A percentile compares a stretch with the other conserved stretches of the same genome.
phyloP scores from a whole-genome alignment of 176 grass and related monocot species.

The Poa annua region DNA sequence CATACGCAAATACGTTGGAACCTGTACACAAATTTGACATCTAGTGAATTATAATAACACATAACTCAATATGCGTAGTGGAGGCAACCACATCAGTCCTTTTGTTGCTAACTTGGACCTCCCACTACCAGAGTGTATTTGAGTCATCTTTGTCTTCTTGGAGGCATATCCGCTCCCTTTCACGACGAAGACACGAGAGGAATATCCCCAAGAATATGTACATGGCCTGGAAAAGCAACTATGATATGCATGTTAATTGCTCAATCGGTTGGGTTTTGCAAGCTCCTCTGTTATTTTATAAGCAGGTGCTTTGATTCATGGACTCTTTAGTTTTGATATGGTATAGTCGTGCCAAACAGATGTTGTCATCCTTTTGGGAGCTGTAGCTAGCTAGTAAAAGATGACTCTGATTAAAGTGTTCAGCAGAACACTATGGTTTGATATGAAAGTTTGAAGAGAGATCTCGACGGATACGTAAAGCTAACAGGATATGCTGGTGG shows the following conservation, averaged over 20 bases:
- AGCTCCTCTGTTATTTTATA: background rate
- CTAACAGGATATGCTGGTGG: conserved; percentile 19
- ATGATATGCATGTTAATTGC: conserved; percentile 32
- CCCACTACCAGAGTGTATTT: conserved; percentile 31
- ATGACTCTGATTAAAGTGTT: background rate
- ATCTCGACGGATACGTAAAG: conserved; percentile 39
- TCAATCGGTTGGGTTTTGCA: conserved; percentile 4
- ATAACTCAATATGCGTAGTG: background rate
- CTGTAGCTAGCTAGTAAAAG: background rate
- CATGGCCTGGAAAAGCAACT: background rate
- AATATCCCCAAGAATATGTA: background rate
- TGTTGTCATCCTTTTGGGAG: conserved; percentile 31
- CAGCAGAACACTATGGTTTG: background rate
- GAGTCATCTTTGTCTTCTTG: conserved; percentile 13
- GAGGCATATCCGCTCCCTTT: conserved; percentile 19
- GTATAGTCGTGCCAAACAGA: conserved; percentile 15
- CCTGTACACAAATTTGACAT: too few species aligned
- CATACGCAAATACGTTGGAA: too few species aligned
- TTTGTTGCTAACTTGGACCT: conserved; percentile 16
- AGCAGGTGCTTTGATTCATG: conserved; percentile 9
- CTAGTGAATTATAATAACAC: too few species aligned
- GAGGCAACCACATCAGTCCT: background rate
- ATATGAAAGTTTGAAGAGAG: conserved; percentile 15
- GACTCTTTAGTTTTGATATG: background rate
- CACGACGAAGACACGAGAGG: background rate